Conservation (phyloP, 2,329 filamentous ascomycete genomes). For the Elsinoe batatas region DNA sequence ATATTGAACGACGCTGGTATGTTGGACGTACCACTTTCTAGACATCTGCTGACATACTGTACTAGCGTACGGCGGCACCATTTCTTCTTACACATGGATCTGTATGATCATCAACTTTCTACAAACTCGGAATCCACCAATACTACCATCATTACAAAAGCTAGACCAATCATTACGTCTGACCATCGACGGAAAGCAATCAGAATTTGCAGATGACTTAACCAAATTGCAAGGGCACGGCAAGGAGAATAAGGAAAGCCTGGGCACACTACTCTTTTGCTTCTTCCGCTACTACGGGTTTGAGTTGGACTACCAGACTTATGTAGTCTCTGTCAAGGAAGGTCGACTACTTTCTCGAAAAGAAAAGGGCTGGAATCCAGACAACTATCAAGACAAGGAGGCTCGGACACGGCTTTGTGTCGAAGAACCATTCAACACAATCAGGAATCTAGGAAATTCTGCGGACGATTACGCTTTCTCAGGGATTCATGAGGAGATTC, state of each 20-base stretch:
- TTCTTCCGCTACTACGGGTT: constrained; percentile 95
- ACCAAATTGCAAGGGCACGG: constrained; percentile 66
- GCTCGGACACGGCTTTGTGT: constrained; percentile 71
- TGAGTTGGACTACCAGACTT: constrained; percentile 80
- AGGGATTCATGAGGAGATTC: constrained; percentile 80
- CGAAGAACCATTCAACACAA: constrained; percentile 89
- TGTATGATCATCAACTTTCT: constrained; percentile 96
- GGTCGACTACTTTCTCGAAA: constrained; percentile 69
- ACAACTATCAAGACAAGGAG: constrained; percentile 34
- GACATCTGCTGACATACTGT: not conserved
- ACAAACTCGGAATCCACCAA: constrained; percentile 72
- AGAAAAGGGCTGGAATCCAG: constrained; percentile 79
- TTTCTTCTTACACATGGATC: constrained; percentile 99
- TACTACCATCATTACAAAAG: constrained; percentile 79
- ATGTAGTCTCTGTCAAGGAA: constrained; percentile 73
- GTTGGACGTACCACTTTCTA: constrained; percentile 25
- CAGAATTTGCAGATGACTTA: constrained; percentile 80
- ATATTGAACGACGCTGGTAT: constrained; percentile 93
- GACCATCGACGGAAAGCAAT: constrained; percentile 54
- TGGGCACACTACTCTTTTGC: constrained; percentile 81
- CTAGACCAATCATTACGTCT: constrained; percentile 52
- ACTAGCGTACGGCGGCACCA: constrained; percentile 76
- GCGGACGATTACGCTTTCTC: constrained; percentile 91
- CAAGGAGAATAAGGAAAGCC: constrained; percentile 64
- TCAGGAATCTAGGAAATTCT: constrained; percentile 87